phyloP scores from a whole-genome alignment of 2,329 filamentous ascomycete genomes.

The Dactylonectria estremocensis region DNA sequence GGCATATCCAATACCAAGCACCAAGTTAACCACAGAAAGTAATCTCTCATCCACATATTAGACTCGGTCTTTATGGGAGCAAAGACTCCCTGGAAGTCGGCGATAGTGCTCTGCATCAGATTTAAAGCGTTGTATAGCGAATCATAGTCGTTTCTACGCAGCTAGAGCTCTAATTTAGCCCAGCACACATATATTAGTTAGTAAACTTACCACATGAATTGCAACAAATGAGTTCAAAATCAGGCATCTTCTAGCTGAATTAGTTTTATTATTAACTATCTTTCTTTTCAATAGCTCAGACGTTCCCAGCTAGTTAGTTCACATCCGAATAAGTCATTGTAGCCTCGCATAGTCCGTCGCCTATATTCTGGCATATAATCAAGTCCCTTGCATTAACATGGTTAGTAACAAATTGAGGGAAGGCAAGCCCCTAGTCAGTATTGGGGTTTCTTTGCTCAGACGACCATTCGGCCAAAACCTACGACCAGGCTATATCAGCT shows the following conservation, averaged over 20 bases:
- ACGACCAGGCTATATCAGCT: neutral
- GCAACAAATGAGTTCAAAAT: neutral
- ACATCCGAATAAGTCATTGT: neutral
- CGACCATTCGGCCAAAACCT: neutral
- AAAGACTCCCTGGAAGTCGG: neutral
- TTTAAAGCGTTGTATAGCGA: neutral
- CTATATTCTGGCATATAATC: neutral
- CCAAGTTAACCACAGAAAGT: neutral
- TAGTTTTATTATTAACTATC: neutral
- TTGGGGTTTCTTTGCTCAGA: neutral
- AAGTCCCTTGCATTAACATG: conserved; percentile 4
- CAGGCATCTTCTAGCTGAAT: neutral
- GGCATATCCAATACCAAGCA: neutral
- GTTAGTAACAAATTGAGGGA: neutral
- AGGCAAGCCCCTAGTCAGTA: neutral
- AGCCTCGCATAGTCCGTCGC: neutral
- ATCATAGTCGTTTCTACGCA: neutral
- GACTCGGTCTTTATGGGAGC: neutral
- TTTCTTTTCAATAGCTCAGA: neutral
- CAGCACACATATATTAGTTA: neutral
- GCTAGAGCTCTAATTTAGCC: neutral
- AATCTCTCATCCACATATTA: neutral
- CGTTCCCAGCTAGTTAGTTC: neutral
- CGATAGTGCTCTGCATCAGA: neutral
- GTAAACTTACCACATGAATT: neutral